Evolutionary conservation across 2,329 filamentous ascomycete genomes (phyloP).

Genomic region (Calonectria pauciramosa): DNA sequence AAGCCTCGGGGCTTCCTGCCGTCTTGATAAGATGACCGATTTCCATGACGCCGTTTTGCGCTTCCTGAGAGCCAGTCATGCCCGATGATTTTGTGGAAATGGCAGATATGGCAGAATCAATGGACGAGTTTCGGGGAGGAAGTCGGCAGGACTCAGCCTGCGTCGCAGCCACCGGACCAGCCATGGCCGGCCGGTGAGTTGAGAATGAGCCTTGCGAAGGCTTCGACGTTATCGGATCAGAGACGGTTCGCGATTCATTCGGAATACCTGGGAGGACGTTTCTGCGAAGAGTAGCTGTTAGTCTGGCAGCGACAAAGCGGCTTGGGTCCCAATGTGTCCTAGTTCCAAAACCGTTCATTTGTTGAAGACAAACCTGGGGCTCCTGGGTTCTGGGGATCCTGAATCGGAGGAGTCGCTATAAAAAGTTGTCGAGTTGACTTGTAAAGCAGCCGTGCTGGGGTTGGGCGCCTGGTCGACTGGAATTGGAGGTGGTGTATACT

Average conservation of each 20-base stretch:
- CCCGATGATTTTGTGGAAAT: conserved; percentile 73
- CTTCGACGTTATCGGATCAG: conserved; percentile 60
- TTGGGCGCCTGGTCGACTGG: conserved; percentile 33
- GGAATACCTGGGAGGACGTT: conserved; percentile 47
- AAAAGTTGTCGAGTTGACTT: conserved; percentile 48
- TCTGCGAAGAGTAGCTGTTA: conserved; percentile 40
- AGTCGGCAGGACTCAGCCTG: conserved; percentile 56
- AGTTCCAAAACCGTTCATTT: conserved; percentile 12
- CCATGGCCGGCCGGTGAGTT: conserved; percentile 60
- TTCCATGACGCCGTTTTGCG: conserved; percentile 75
- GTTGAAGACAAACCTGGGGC: conserved; percentile 49
- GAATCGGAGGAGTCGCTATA: conserved; percentile 54
- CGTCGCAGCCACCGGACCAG: conserved; percentile 58
- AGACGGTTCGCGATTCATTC: conserved; percentile 65
- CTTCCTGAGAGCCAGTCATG: conserved; percentile 69
- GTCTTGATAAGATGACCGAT: conserved; percentile 84
- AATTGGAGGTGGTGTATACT: conserved; percentile 45
- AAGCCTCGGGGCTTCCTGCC: conserved; percentile 89
- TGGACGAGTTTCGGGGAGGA: conserved; percentile 82
- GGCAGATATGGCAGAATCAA: conserved; percentile 91
- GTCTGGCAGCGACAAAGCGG: conserved; percentile 1
- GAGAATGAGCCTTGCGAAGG: conserved; percentile 56
- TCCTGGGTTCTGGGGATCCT: conserved; percentile 49
- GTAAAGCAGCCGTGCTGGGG: conserved; percentile 27
- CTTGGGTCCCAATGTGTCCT: background rate